A percentile compares a stretch with the other conserved stretches of the same genome.
phyloP scores from a whole-genome alignment of 805 yeast species.

The Groenewaldozyma salmanticensis region DNA sequence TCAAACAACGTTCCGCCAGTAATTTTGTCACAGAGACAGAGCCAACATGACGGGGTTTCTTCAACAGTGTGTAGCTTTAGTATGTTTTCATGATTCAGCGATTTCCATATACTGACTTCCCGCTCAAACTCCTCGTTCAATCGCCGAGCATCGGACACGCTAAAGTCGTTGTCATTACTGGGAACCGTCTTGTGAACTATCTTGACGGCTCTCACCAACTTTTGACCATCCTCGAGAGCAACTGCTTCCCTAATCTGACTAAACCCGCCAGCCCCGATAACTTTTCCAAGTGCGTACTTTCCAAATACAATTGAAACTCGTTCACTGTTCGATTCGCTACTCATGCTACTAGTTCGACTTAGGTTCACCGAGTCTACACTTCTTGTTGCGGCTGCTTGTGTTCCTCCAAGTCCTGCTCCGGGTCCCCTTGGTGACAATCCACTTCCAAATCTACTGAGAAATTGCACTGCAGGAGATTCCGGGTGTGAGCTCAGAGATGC shows the following conservation, averaged over 20 bases:
- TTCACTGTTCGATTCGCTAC: neutral
- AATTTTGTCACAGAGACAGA: slow-evolving; percentile 60
- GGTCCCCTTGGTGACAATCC: slow-evolving; percentile 39
- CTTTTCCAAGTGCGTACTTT: slow-evolving; percentile 52
- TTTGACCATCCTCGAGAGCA: slow-evolving; percentile 19
- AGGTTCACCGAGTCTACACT: neutral
- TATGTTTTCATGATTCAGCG: slow-evolving; percentile 53
- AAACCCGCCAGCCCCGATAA: slow-evolving; percentile 86
- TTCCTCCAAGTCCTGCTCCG: too few relatives aligned
- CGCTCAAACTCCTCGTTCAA: slow-evolving; percentile 52
- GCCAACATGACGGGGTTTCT: slow-evolving; percentile 52
- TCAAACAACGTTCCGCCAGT: slow-evolving; percentile 78
- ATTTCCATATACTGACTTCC: slow-evolving; percentile 71
- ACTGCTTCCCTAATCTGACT: slow-evolving; percentile 71
- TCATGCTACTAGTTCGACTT: neutral
- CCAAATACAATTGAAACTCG: slow-evolving; percentile 32
- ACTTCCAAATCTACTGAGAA: slow-evolving; percentile 16
- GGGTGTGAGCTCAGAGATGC: slow-evolving; percentile 11
- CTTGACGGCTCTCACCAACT: slow-evolving; percentile 44
- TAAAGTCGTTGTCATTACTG: slow-evolving; percentile 27
- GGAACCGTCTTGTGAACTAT: slow-evolving; percentile 34
- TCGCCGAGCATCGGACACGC: slow-evolving; percentile 10
- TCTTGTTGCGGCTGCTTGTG: too few relatives aligned
- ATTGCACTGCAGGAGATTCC: slow-evolving; percentile 18
- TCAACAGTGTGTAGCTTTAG: slow-evolving; percentile 52